Conservation (phyloP, 2,329 filamentous ascomycete genomes). For the Epichloe brachyelytri region DNA sequence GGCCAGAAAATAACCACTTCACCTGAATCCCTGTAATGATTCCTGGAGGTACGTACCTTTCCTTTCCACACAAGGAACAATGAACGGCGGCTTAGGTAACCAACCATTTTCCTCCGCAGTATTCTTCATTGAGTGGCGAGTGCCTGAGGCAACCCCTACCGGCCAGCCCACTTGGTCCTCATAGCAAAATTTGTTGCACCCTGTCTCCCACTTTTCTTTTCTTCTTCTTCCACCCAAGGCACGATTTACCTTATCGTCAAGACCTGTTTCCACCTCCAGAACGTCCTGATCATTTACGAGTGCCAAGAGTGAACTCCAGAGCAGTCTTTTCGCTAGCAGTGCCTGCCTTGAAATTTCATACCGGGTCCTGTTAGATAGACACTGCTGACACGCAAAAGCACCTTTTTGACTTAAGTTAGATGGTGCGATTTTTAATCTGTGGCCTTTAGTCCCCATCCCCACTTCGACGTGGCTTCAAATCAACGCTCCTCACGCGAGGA, state of each 20-base stretch:
- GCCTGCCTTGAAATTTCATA: slow-evolving; percentile 52
- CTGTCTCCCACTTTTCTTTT: slow-evolving; percentile 14
- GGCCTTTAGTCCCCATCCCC: not conserved
- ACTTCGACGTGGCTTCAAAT: not conserved
- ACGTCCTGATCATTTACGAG: slow-evolving; percentile 81
- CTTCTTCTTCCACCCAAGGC: slow-evolving; percentile 40
- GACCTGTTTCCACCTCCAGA: slow-evolving; percentile 52
- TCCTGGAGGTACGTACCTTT: slow-evolving; percentile 1
- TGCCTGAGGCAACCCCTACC: slow-evolving; percentile 16
- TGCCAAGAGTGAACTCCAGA: slow-evolving; percentile 63
- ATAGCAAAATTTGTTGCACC: slow-evolving; percentile 9
- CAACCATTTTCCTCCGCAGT: not conserved
- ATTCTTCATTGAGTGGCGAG: no score
- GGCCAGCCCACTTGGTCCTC: not conserved
- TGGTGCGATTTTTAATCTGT: not conserved
- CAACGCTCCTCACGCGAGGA: not conserved
- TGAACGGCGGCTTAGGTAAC: not conserved
- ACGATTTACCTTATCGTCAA: slow-evolving; percentile 93
- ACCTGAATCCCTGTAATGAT: not conserved
- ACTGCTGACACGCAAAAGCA: slow-evolving; percentile 54
- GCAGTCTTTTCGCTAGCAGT: slow-evolving; percentile 98
- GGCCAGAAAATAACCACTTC: slow-evolving; percentile 1
- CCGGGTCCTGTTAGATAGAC: slow-evolving; percentile 96
- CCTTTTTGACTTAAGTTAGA: not conserved
- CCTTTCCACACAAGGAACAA: no score